Base-by-base conservation (phyloP, 2,329 filamentous ascomycete genomes). In the Microsporum audouinii region DNA sequence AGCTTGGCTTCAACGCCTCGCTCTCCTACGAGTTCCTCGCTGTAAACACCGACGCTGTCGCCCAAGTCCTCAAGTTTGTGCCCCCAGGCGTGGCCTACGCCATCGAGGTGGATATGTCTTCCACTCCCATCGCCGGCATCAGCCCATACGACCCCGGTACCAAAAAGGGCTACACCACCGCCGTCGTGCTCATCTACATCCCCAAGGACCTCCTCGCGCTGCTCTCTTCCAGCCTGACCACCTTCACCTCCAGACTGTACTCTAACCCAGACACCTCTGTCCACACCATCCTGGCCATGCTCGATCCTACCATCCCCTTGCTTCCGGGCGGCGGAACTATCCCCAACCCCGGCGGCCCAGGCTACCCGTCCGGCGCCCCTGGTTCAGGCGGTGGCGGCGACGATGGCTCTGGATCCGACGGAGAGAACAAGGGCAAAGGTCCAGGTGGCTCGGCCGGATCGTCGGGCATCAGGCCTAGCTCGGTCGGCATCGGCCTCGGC, bases 1-100 rank as follows among this genome's bases (percentile, higher is more conserved):
- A 96, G 71, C 81, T 97, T 64, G 94, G 88, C 38, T 96, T 97
- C 80, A 78, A 84, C 59, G 87, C 85, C 69, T 82, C 83, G 1
- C 81, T 95, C 67, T 92, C 95, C 76, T 99, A 94, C 73, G 77
- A 82, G 6, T 96, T 95, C 70, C 88, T 97, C 33, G 85, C 87
- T 8, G 78, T 78, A 27, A 84, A 87, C 64, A 79, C 84, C 12
- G 80, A 86, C 65, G 88, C 91, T 17, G 88, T 89, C 3, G 84
- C 84, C 43, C 92, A 97, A 74, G 89, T 99, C 69, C 95, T 96
- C 77, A 76, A 83, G 59, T 88, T 84, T 65, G 78, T 96, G 2
- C 91, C 91, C 0, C 68, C 79, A 59, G 89, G 88, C 65, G 79
- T 96, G 57, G 77, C 82, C 1, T 82, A 86, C 65, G 87, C 83